Conservation (phyloP, 495 filamentous ascomycete species). For the Neurospora sp. region DNA sequence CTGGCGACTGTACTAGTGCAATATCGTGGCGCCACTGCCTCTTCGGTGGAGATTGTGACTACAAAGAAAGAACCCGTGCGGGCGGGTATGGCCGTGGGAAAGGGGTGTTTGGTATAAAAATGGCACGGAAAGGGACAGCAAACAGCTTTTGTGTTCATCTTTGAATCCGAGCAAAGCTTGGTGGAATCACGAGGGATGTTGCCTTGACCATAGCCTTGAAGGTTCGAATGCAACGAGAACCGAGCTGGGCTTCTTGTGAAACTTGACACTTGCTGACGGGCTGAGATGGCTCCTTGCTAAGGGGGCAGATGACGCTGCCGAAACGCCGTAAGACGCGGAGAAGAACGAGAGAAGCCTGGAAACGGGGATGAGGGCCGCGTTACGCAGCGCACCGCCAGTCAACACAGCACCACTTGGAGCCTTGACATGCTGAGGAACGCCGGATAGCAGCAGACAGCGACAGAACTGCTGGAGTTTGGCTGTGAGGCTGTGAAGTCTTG, state of each 20-base stretch:
- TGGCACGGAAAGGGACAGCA: background rate
- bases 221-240: background rate
- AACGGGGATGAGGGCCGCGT: background rate
- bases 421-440: background rate
- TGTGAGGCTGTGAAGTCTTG: background rate
- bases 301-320: background rate
- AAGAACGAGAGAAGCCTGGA: background rate
- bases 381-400: background rate
- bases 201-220: background rate
- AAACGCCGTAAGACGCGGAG: background rate
- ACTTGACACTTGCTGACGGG: background rate
- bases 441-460: background rate
- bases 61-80: background rate
- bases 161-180: background rate
- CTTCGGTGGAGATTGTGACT: background rate
- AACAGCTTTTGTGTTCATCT: background rate
- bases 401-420: background rate
- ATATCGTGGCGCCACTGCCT: background rate
- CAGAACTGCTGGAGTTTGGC: background rate
- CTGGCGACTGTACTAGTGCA: background rate
- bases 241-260: background rate
- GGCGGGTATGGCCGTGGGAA: background rate
- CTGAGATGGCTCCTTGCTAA: background rate
- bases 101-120: background rate
- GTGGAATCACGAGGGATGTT: background rate